Evolutionary conservation across 306 rosid species (phyloP).

Genomic region (Urtica urens): DNA sequence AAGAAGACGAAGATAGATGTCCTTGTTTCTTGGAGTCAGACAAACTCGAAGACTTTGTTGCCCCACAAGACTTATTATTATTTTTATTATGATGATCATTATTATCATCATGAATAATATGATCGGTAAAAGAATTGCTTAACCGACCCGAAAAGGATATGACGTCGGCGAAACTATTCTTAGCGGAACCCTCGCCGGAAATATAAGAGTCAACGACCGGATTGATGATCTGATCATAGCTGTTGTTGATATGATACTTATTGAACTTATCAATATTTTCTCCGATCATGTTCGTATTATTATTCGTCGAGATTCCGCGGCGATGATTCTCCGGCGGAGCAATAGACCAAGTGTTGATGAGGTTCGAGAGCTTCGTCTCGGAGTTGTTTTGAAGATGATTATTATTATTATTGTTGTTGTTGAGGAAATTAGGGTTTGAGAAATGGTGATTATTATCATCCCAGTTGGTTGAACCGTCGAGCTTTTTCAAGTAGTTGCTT

Average conservation of each 20-base stretch:
- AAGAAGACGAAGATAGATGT: constrained; percentile 35
- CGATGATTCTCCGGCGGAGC: constrained; percentile 77
- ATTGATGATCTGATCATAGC: not conserved
- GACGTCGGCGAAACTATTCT: constrained; percentile 52
- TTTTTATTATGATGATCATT: constrained; percentile 19
- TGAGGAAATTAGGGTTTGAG: constrained; percentile 17
- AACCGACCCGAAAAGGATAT: constrained; percentile 46
- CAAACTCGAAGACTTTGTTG: constrained; percentile 24
- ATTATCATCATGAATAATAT: constrained; percentile 31
- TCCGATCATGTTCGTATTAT: too few relatives aligned
- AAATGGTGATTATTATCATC: constrained; percentile 33
- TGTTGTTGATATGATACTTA: not conserved
- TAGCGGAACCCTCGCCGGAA: constrained; percentile 17
- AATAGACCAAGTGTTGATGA: constrained; percentile 78
- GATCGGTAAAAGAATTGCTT: constrained; percentile 41
- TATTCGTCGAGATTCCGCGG: constrained; percentile 34
- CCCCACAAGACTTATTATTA: constrained; percentile 18
- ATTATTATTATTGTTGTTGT: constrained; percentile 20
- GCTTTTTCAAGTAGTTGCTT: constrained; percentile 62
- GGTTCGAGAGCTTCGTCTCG: constrained; percentile 55
- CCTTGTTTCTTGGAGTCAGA: constrained; percentile 45
- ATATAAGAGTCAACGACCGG: constrained; percentile 18
- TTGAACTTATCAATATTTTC: too few relatives aligned
- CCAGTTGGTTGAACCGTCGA: constrained; percentile 43
- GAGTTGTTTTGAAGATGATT: constrained; percentile 13